Percentiles rank a stretch among this genome's conserved stretches.
Conservation (phyloP, 768 basidiomycete species). For the Trametes punicea region DNA sequence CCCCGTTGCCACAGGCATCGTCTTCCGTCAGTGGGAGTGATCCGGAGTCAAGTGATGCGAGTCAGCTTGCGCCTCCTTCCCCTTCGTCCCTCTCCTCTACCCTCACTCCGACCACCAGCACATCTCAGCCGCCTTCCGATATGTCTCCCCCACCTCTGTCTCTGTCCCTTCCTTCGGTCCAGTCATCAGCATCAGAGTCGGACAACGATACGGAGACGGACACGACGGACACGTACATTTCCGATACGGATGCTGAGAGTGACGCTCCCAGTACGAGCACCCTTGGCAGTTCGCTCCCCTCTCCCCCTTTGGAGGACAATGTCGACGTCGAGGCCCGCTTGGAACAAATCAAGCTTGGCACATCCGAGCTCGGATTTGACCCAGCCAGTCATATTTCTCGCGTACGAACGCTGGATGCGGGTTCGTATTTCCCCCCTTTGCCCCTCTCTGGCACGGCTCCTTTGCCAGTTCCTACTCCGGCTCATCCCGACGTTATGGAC, state of each 20-base stretch:
- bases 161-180: conserved; percentile 12
- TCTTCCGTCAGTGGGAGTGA: conserved; percentile 1
- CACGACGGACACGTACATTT: conserved; percentile 12
- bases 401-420: conserved; percentile 6
- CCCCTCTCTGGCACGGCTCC: background rate
- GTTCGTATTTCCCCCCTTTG: conserved; percentile 23
- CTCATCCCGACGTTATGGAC: background rate
- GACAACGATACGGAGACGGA: conserved; percentile 22
- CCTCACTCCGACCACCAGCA: background rate
- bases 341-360: conserved; percentile 5
- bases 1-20: conserved; percentile 9
- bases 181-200: background rate
- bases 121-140: background rate
- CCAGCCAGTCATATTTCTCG: background rate
- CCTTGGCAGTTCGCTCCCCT: conserved; percentile 17
- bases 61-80: background rate
- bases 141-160: conserved; percentile 19
- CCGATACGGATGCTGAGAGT: conserved; percentile 28
- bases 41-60: conserved; percentile 5
- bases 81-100: background rate
- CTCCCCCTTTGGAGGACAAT: conserved; percentile 15
- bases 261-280: conserved; percentile 26
- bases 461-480: background rate
- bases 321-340: background rate
- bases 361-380: background rate